A percentile compares a stretch with the other conserved stretches of the same genome.
Evolutionary conservation across 2,329 filamentous ascomycete genomes (phyloP).

Genomic region (Nothophoma quercina): DNA sequence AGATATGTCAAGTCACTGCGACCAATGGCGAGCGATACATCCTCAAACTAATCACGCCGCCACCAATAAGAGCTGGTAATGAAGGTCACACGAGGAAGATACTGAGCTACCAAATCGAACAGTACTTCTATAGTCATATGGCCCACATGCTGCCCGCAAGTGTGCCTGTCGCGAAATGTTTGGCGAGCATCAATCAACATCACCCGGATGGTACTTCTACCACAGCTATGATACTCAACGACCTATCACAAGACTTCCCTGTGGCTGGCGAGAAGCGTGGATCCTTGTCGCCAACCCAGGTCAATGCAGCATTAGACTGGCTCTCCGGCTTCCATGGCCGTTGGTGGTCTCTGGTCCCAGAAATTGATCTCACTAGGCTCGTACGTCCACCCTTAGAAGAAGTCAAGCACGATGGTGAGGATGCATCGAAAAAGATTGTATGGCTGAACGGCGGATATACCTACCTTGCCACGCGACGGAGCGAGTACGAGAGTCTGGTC

Average conservation of each 20-base stretch:
- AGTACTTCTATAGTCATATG: slow-evolving; percentile 68
- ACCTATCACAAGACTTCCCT: slow-evolving; percentile 63
- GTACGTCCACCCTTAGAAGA: slow-evolving; percentile 66
- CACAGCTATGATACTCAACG: slow-evolving; percentile 65
- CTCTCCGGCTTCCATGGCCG: slow-evolving; percentile 67
- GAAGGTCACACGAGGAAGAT: slow-evolving; percentile 72
- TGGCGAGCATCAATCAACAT: slow-evolving; percentile 55
- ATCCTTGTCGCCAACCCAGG: slow-evolving; percentile 58
- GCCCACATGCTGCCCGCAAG: slow-evolving; percentile 57
- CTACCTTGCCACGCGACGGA: slow-evolving; percentile 69
- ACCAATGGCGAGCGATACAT: too few species aligned
- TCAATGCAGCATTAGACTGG: slow-evolving; percentile 66
- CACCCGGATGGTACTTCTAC: slow-evolving; percentile 46
- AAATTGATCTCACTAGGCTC: slow-evolving; percentile 46
- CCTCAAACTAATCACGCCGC: slow-evolving; percentile 68
- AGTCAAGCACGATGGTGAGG: slow-evolving; percentile 39
- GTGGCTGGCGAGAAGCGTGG: slow-evolving; percentile 64
- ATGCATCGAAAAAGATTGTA: slow-evolving; percentile 35
- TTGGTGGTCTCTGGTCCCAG: slow-evolving; percentile 54
- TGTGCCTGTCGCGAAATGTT: slow-evolving; percentile 60
- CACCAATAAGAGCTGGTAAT: slow-evolving; percentile 51
- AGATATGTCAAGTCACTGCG: slow-evolving; percentile 65
- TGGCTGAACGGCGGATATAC: slow-evolving; percentile 76
- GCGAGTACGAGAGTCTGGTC: slow-evolving; percentile 62
- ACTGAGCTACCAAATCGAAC: slow-evolving; percentile 72